These are phyloP conservation scores for Paraphaeosphaeria minitans DNA, from an alignment of 2,329 filamentous ascomycete species.

Conservation along the genomic window DNA sequence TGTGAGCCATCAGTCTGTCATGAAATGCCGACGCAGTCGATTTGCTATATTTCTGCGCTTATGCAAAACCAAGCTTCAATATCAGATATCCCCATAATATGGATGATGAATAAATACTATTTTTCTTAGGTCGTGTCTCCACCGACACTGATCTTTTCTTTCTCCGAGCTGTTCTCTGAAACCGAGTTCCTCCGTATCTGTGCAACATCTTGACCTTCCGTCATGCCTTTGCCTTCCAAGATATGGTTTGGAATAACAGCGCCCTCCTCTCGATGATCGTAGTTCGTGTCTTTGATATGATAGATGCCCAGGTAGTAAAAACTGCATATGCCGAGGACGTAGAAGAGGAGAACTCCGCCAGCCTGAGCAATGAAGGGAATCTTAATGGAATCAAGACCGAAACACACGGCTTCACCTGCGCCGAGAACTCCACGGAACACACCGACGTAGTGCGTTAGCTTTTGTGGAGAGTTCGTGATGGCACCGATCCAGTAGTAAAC, in stretches of 20 bases:
- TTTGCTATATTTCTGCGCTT: background rate
- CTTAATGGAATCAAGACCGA: conserved; percentile 38
- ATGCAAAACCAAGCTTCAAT: background rate
- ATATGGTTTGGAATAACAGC: conserved; percentile 36
- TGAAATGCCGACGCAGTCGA: no score
- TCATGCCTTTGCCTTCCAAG: conserved; percentile 26
- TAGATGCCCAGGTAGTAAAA: conserved; percentile 38
- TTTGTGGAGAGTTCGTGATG: conserved; percentile 38
- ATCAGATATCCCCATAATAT: background rate
- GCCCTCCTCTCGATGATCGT: conserved; percentile 31
- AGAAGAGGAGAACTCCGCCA: conserved; percentile 37
- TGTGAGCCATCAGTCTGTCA: background rate
- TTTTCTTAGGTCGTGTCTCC: conserved; percentile 1
- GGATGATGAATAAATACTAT: background rate
- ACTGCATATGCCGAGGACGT: conserved; percentile 30
- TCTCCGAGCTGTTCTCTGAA: conserved; percentile 7
- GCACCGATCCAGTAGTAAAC: conserved; percentile 42
- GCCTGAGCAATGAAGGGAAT: conserved; percentile 37
- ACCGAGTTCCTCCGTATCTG: conserved; percentile 13
- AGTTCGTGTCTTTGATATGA: conserved; percentile 39
- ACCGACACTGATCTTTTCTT: background rate
- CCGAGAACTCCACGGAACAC: conserved; percentile 39
- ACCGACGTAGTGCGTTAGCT: conserved; percentile 39
- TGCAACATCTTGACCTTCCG: conserved; percentile 20
- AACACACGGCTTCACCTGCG: conserved; percentile 38